Evolutionary conservation across 306 rosid species (phyloP), one percentile per base, ranked within the genome.

Genomic region (Cicer bijugum): DNA sequence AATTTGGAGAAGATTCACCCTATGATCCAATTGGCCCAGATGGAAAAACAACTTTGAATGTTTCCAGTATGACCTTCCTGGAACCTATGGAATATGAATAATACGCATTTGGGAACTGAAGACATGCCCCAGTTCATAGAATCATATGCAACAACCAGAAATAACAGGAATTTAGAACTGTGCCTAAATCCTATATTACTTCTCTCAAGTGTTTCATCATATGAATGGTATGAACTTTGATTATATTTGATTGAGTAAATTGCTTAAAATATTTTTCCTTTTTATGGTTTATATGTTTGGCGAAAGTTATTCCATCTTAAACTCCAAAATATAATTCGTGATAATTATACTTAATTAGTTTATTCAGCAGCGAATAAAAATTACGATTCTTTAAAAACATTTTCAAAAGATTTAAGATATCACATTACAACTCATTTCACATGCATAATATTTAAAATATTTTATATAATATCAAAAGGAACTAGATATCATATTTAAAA

Each of bases 1-100:
- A 91, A 69, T 91, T 82, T 74, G 84, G 35, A 33, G 84, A 89
- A 62, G 77, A 80, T 79, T 88, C 92, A 4, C 81, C 84, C 5
- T 84, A 75, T 74, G 80, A 78, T 73, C 72, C 78, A 3, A 4
- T 79, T 23, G 15, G 40, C 9, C 60, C 69, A 7, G 83, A 82
- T 79, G 90, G 82, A 55, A 82, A 55, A 33, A 33, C 85, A 1
- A 59, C 69, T 5, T 0, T 38, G 1, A 85, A 85, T 46, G 0
- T 59, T 20, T 70, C 81, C n/a, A 61, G 6, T 35, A 6, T 0
- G 8, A 37, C 39, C 72, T 16, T 63, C 10, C 0, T 20, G 15
- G 60, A 28, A n/a, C 40, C 60, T 45, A 5, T 0, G 17, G 72
- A 80, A 65, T 77, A 77, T 76, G 78, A 80, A 0, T 80, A 69